These are phyloP conservation scores for Euphrasia arctica DNA, from an alignment of 305 asterid species.

Conservation along the genomic window DNA sequence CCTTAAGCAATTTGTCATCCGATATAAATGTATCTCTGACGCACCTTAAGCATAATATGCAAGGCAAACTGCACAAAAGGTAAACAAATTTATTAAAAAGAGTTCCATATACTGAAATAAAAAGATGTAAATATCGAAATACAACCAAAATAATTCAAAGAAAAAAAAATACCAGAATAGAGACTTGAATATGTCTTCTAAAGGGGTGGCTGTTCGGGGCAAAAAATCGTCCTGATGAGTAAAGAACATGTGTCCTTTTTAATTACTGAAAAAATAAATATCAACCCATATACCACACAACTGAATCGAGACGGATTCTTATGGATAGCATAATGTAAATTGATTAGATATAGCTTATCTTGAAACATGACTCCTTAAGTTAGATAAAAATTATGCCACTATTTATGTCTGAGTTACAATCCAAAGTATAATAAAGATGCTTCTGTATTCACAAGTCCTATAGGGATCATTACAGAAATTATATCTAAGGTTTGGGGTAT, in stretches of 20 bases:
- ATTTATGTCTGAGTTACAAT: constrained; percentile 11
- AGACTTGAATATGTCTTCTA: constrained; percentile 90
- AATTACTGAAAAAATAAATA: constrained; percentile 3
- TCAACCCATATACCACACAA: neutral
- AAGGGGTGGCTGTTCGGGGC: constrained; percentile 90
- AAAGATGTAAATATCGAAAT: constrained; percentile 15
- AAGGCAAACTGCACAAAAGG: constrained; percentile 65
- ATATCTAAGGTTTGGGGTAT: neutral
- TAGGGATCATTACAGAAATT: neutral
- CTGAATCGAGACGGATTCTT: too few relatives aligned
- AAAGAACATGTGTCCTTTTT: constrained; percentile 17
- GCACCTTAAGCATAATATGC: constrained; percentile 79
- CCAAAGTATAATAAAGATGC: constrained; percentile 2
- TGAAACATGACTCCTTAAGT: neutral
- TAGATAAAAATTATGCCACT: constrained; percentile 5
- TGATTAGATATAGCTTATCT: neutral
- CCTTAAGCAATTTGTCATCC: constrained; percentile 76
- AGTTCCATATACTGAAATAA: constrained; percentile 1
- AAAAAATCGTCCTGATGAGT: constrained; percentile 80
- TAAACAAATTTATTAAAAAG: neutral
- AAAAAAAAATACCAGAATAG: constrained; percentile 61
- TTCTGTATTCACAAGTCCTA: constrained; percentile 4
- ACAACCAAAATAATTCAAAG: neutral
- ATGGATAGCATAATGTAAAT: neutral
- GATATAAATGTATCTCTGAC: constrained; percentile 79